Conservation (phyloP, 2,329 filamentous ascomycete genomes). For the Fusarium dlaminii region DNA sequence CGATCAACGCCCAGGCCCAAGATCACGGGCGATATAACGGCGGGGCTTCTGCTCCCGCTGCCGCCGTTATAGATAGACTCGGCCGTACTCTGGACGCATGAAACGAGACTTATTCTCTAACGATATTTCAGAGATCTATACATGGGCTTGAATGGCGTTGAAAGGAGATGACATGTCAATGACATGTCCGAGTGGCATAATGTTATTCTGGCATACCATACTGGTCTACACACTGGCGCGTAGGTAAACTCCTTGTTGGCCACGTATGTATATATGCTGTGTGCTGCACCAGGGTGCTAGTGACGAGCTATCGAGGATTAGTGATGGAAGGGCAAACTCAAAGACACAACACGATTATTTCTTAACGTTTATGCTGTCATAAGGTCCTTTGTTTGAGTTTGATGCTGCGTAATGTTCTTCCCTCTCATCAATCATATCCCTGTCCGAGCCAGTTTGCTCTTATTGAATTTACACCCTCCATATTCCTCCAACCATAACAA, state of each 20-base stretch:
- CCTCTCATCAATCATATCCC: not conserved
- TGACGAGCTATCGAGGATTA: conserved; percentile 5
- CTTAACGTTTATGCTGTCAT: not conserved
- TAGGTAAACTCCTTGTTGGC: not conserved
- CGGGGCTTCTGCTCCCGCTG: conserved; percentile 15
- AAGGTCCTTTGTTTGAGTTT: not conserved
- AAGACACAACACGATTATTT: not conserved
- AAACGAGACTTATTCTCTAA: not conserved
- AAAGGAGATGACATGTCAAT: not conserved
- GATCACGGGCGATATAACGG: conserved; percentile 20
- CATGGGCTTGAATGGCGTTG: not conserved
- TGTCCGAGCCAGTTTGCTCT: not conserved
- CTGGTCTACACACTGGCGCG: not conserved
- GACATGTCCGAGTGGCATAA: not conserved
- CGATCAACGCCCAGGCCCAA: not conserved
- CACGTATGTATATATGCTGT: not conserved
- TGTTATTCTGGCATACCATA: not conserved
- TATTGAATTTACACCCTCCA: not conserved
- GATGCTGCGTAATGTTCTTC: not conserved
- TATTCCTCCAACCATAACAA: not conserved
- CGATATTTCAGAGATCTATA: not conserved
- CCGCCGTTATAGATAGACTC: not conserved
- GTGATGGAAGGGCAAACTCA: conserved; percentile 11
- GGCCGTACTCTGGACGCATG: not conserved
- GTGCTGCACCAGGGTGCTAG: not conserved